phyloP scores from a whole-genome alignment of 768 basidiomycete species.

The Cubamyces sp. region DNA sequence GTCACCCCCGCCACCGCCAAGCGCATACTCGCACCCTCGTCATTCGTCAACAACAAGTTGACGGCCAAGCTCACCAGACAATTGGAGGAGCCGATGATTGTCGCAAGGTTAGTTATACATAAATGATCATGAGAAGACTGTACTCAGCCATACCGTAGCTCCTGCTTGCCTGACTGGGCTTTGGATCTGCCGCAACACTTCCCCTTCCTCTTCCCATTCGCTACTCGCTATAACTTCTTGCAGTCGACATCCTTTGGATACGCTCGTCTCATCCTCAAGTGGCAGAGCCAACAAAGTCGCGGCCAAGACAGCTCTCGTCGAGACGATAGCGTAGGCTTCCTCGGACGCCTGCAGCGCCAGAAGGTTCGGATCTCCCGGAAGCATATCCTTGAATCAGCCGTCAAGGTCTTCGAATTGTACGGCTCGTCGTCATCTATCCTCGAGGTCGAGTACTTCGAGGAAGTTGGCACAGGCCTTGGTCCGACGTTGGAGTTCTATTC shows the following conservation, averaged over 20 bases:
- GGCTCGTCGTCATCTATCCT: constrained; percentile 92
- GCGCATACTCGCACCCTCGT: constrained; percentile 71
- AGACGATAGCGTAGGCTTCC: constrained; percentile 90
- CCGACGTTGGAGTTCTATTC: constrained; percentile 99
- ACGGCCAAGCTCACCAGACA: constrained; percentile 98
- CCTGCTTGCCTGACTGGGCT: constrained; percentile 97
- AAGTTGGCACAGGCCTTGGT: constrained; percentile 96
- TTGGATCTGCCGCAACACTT: constrained; percentile 94
- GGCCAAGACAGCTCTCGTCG: constrained; percentile 79
- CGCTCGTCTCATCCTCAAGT: constrained; percentile 91
- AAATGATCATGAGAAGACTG: constrained; percentile 1
- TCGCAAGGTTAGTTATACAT: constrained; percentile 72
- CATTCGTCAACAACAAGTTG: constrained; percentile 97
- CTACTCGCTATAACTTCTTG: constrained; percentile 95
- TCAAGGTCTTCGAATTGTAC: constrained; percentile 96
- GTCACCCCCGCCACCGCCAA: constrained; percentile 51
- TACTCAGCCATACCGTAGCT: constrained; percentile 48
- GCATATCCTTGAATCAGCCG: constrained; percentile 92
- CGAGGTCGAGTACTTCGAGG: constrained; percentile 98
- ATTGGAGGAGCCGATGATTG: constrained; percentile 98
- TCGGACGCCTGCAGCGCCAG: constrained; percentile 91
- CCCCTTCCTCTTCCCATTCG: constrained; percentile 98
- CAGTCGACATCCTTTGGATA: constrained; percentile 99
- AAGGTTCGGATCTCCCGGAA: constrained; percentile 96
- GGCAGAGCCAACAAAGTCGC: constrained; percentile 86